A percentile compares a stretch with the other conserved stretches of the same genome.
phyloP scores from a whole-genome alignment of 2,329 filamentous ascomycete species.

The Lachnellula occidentalis region DNA sequence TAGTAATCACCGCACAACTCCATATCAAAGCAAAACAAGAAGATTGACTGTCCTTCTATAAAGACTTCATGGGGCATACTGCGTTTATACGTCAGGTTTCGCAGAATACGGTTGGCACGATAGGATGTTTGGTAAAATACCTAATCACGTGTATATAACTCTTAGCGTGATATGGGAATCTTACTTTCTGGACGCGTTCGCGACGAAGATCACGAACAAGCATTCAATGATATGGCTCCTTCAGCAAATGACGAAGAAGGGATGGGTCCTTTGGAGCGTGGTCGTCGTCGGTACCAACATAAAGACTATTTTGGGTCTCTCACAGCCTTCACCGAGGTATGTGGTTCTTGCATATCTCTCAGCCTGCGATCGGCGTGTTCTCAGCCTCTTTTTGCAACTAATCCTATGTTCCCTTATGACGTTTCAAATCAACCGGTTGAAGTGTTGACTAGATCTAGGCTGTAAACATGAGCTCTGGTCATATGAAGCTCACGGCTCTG shows the following conservation, averaged over 20 bases:
- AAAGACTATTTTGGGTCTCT: constrained; percentile 24
- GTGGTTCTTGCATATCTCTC: neutral
- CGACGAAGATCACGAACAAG: neutral
- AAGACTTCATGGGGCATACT: too few species aligned
- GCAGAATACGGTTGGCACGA: neutral
- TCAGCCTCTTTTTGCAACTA: neutral
- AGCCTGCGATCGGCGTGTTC: neutral
- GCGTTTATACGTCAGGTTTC: neutral
- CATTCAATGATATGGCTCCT: constrained; percentile 4
- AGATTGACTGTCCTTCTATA: too few species aligned
- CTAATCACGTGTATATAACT: neutral
- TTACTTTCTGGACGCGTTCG: neutral
- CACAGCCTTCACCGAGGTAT: constrained; percentile 13
- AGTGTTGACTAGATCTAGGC: constrained; percentile 18
- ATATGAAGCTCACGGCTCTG: constrained; percentile 27
- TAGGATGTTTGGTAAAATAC: neutral
- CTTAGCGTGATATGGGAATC: neutral
- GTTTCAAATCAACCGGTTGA: too few species aligned
- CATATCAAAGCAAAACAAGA: too few species aligned
- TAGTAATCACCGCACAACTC: too few species aligned
- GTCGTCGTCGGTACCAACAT: constrained; percentile 25
- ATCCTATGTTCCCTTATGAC: too few species aligned
- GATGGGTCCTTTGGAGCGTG: constrained; percentile 23
- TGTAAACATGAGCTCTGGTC: constrained; percentile 19
- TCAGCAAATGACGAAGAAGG: constrained; percentile 18